These are phyloP conservation scores for Plasmodium inui DNA, from an alignment of 169 alveolate species.

Conservation along the genomic window DNA sequence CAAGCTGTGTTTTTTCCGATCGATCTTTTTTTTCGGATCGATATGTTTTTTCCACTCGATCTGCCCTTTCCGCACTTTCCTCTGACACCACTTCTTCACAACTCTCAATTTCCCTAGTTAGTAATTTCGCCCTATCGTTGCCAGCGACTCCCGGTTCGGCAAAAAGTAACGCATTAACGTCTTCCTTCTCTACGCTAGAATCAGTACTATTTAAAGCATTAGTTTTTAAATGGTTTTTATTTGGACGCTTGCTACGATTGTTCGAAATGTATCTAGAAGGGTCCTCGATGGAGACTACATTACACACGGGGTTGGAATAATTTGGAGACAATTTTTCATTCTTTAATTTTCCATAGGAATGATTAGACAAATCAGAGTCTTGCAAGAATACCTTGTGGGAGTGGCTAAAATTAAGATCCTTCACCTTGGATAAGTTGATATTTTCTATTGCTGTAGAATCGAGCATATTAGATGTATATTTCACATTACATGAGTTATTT, in stretches of 20 bases:
- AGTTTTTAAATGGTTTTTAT: constrained; percentile 9
- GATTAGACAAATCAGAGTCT: constrained; percentile 43
- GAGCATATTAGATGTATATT: constrained; percentile 26
- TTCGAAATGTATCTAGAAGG: not conserved
- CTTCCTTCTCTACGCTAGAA: constrained; percentile 11
- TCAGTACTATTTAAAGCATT: constrained; percentile 15
- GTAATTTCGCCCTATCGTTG: constrained; percentile 7
- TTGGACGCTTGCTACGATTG: constrained; percentile 8
- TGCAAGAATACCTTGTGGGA: constrained; percentile 20
- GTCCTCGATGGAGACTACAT: constrained; percentile 24
- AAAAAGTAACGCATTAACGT: constrained; percentile 6
- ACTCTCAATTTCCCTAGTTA: not conserved
- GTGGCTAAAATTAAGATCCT: constrained; percentile 19
- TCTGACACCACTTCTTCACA: not conserved
- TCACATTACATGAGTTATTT: constrained; percentile 6
- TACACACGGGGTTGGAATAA: constrained; percentile 16
- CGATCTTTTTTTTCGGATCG: not conserved
- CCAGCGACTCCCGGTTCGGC: not conserved
- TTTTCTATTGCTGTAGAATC: constrained; percentile 18
- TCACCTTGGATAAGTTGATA: constrained; percentile 10
- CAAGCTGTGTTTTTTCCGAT: not conserved
- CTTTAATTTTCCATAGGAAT: constrained; percentile 37
- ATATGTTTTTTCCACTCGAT: not conserved
- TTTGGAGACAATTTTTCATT: constrained; percentile 9
- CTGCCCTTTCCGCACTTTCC: not conserved